phyloP scores from a whole-genome alignment of 768 basidiomycete genomes.

The Antrodiella citrinella region DNA sequence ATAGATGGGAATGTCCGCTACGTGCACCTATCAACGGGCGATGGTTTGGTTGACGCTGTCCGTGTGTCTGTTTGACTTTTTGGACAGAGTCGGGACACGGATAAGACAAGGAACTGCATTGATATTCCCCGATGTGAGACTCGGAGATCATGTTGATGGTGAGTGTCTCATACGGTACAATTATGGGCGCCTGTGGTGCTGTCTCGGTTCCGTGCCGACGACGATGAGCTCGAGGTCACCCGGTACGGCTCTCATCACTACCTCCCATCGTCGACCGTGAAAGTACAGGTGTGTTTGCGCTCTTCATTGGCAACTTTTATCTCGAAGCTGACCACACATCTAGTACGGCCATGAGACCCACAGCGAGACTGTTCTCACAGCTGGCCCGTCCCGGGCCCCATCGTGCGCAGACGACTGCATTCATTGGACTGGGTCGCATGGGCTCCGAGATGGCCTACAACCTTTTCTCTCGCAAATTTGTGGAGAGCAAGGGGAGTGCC shows the following conservation, averaged over 20 bases:
- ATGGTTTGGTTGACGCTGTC: background rate
- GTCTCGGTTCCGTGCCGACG: background rate
- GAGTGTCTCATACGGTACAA: background rate
- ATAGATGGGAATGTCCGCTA: background rate
- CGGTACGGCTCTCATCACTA: background rate
- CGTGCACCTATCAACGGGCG: background rate
- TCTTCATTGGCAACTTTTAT: background rate
- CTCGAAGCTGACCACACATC: background rate
- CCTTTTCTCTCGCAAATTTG: constrained; percentile 67
- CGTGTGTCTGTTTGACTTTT: too few species aligned
- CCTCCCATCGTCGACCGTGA: background rate
- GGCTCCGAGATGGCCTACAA: constrained; percentile 83
- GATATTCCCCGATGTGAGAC: too few species aligned
- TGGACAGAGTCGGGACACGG: too few species aligned
- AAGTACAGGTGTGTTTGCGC: background rate
- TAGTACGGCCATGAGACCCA: constrained; percentile 38
- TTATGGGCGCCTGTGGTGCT: background rate
- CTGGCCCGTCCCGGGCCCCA: constrained; percentile 2
- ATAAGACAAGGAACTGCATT: too few species aligned
- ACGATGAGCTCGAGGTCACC: background rate
- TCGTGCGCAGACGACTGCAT: constrained; percentile 28
- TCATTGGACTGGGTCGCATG: constrained; percentile 87
- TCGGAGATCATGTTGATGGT: too few species aligned
- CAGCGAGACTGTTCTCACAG: constrained; percentile 30
- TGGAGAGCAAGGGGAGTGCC: constrained; percentile 36